Base-by-base conservation (phyloP, 306 rosid species). In the Malus asiatica region DNA sequence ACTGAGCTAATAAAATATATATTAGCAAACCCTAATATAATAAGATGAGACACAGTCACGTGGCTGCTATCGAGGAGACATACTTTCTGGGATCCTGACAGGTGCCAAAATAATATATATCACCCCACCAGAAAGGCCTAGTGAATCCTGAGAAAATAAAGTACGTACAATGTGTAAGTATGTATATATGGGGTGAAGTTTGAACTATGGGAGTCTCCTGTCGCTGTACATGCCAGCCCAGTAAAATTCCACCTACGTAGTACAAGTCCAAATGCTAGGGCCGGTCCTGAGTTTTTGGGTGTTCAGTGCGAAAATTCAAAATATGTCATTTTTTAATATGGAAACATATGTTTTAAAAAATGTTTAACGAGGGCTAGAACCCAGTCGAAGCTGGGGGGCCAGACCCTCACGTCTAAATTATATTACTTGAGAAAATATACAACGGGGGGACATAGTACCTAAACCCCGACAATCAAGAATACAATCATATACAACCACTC, bases 21-120 rank as follows among this genome's bases (percentile, higher is more conserved):
- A 46, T 46, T 14, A 46, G 53, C 53, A 48, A 48, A 15, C 20
- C 55, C 20, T 5, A 48, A 33, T 29, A 29, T 63, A 30, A 30
- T 6, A 22, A 35, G 11, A 32, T 4, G 66, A 27, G 18, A 45
- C 69, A 62, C 15, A 45, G 22, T 62, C 70, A 62, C 60, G 77
- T 74, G 77, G 77, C 9, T 38, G 13, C 14, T 52, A 42, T 61
- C 45, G 44, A 29, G 53, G 61, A 25, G 38, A 45, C 77, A 74
- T 45, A 74, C 46, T 74, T 74, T 45, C 9, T 48, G 70, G 70
- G 14, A 61, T 61, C 66, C 77, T 62, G 70, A 45, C 77, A 61
- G 60, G 33, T 25, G 69, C 5, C 68, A 22, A 12, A 60, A 65
- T 25, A 42, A 13, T 60, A 10, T 25, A 27, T 60, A 59, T 59